Evolutionary conservation across 495 filamentous ascomycete genomes (phyloP).

Genomic region (Trichoderma virens): DNA sequence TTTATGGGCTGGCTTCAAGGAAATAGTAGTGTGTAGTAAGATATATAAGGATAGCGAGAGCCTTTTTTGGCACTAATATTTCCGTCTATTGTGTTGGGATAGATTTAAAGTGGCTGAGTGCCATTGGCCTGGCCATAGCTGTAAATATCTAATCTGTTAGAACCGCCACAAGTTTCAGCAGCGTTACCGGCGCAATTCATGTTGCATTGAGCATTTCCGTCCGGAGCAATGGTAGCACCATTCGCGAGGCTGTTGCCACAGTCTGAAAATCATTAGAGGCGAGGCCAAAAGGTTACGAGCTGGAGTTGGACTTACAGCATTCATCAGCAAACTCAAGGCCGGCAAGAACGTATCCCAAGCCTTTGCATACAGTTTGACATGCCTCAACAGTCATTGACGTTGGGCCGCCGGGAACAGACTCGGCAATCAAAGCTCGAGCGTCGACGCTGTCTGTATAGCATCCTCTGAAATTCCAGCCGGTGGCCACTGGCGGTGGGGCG

Average conservation of each 20-base stretch:
- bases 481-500: background rate
- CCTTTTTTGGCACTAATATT: too few species aligned
- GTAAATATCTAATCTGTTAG: constrained; percentile 15
- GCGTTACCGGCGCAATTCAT: constrained; percentile 21
- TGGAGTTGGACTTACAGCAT: constrained; percentile 10
- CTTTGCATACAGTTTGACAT: constrained; percentile 10
- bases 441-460: constrained; percentile 15
- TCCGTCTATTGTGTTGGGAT: too few species aligned
- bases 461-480: constrained; percentile 10
- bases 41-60: too few species aligned
- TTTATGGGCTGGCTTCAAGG: too few species aligned
- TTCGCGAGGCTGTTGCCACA: constrained; percentile 11
- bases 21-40: too few species aligned
- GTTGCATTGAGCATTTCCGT: constrained; percentile 16
- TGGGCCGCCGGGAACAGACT: constrained; percentile 13
- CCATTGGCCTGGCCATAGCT: constrained; percentile 11
- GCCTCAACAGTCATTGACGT: constrained; percentile 7
- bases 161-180: constrained; percentile 19
- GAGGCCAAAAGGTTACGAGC: background rate
- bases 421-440: constrained; percentile 16
- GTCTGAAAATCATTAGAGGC: constrained; percentile 10
- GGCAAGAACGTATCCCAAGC: constrained; percentile 6
- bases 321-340: constrained; percentile 8
- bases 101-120: constrained; percentile 7
- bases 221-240: constrained; percentile 11